A percentile compares a stretch with the other conserved stretches of the same genome.
Evolutionary conservation across 148 eudicot species (phyloP).

Genomic region (Tetragonia tetragonoides): DNA sequence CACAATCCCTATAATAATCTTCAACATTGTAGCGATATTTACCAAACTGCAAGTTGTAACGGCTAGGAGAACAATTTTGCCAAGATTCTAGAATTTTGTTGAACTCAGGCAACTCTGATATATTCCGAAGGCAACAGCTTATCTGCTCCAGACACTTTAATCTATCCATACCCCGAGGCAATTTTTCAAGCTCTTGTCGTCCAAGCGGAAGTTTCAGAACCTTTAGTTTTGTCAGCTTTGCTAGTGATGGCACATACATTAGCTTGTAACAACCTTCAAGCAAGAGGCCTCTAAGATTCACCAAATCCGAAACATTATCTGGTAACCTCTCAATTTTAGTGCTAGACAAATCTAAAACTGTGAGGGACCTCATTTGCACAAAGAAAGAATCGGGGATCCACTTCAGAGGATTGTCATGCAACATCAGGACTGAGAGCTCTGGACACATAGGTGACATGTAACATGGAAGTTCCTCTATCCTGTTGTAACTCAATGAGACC

Average conservation of each 20-base stretch:
- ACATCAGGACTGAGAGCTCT: slow-evolving; percentile 18
- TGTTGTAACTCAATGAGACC: slow-evolving; percentile 19
- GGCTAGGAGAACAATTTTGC: background rate
- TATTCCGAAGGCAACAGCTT: background rate
- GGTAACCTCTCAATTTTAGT: slow-evolving; percentile 23
- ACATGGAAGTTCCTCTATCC: slow-evolving; percentile 2
- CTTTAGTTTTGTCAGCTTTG: slow-evolving; percentile 17
- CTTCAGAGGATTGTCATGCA: slow-evolving; percentile 13
- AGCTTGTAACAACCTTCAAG: background rate
- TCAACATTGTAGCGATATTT: too few relatives aligned
- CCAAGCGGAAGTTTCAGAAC: background rate
- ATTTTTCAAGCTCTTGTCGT: background rate
- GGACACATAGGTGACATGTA: slow-evolving; percentile 12
- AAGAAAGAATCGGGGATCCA: slow-evolving; percentile 18
- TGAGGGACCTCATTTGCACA: slow-evolving; percentile 23
- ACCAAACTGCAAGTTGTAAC: background rate
- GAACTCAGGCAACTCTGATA: background rate
- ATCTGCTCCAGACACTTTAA: slow-evolving; percentile 2
- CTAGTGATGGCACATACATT: slow-evolving; percentile 7
- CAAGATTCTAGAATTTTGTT: background rate
- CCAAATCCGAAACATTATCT: slow-evolving; percentile 18
- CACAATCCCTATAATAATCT: too few relatives aligned
- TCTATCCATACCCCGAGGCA: slow-evolving; percentile 11
- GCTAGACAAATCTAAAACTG: slow-evolving; percentile 27
- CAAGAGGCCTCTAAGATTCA: slow-evolving; percentile 16